Evolutionary conservation across 371 early-diverging fungal genomes (phyloP), one percentile per base, ranked within the genome.

Genomic region (Cokeromyces recurvatus): DNA sequence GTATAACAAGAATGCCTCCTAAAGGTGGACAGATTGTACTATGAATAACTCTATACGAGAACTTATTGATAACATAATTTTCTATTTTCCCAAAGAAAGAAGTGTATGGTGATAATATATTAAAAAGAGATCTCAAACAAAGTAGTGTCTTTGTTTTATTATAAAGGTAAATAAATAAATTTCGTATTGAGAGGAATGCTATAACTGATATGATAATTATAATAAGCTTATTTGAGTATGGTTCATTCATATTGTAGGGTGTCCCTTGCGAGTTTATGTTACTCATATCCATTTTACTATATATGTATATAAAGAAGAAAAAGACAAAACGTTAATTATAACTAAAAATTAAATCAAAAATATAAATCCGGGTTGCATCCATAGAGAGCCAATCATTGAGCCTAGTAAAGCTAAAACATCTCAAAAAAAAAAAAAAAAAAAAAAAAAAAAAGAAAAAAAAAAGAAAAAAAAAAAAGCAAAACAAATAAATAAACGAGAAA

Each of bases 1-100:
- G 48, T 2, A 62, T 44, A 29, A 79, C 22, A 7, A 82, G 51
- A 9, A 77, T 55, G 2, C 62, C 72, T 0, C 82, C 79, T 0
- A 75, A 39, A 4, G 79, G 75, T 17, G 76, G 67, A 1, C 74
- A 50, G 35, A 34, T n/a, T 11, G 35, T 27, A 34, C 35, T 14
- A 77, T 34, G 38, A 51, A 62, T 34, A n/a, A 9, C n/a, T 34
- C 35, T 6, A 34, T 34, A 9, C 35, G 35, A n/a, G n/a, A n/a
- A n/a, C n/a, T n/a, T n/a, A n/a, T n/a, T n/a, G n/a, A n/a, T n/a
- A n/a, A n/a, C n/a, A n/a, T n/a, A n/a, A 22, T 16, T n/a, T n/a
- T n/a, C n/a, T n/a, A n/a, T n/a, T n/a, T n/a, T n/a, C n/a, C n/a
- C n/a, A n/a, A 24, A 22, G 11, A 47, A 2, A 29, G 14, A 4